These are phyloP conservation scores for Chytriomyces hyalinus DNA, from an alignment of 192 early-diverging fungal species.

Conservation along the genomic window DNA sequence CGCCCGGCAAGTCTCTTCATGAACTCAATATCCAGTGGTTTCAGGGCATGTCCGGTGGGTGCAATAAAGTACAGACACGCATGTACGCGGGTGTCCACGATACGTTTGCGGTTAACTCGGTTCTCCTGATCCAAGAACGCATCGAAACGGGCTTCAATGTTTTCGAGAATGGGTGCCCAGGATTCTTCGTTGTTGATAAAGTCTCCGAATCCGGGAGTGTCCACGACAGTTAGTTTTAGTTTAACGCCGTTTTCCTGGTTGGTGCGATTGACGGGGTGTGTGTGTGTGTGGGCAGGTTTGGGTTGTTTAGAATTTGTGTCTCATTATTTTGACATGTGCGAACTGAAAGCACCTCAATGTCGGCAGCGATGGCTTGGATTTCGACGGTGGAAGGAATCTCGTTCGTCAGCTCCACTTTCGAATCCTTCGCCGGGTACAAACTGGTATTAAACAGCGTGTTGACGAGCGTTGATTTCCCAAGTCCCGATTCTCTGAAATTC, in stretches of 20 bases:
- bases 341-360: constrained; percentile 14
- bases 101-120: constrained; percentile 62
- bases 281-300: not conserved
- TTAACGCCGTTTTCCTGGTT: constrained; percentile 92
- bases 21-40: constrained; percentile 94
- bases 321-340: not conserved
- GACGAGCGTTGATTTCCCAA: constrained; percentile 68
- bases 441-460: constrained; percentile 71
- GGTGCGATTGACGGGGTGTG: not conserved
- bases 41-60: constrained; percentile 90
- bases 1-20: constrained; percentile 95
- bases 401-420: constrained; percentile 62
- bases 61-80: constrained; percentile 97
- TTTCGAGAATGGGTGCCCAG: constrained; percentile 92
- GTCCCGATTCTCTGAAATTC: constrained; percentile 57
- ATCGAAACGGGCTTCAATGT: constrained; percentile 93
- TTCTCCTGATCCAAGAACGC: constrained; percentile 87
- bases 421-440: constrained; percentile 88
- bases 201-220: constrained; percentile 88
- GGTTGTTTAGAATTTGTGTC: not conserved
- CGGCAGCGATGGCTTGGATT: constrained; percentile 60
- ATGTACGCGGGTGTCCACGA: constrained; percentile 81
- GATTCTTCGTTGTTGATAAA: constrained; percentile 72
- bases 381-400: constrained; percentile 67
- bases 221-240: constrained; percentile 94